Evolutionary conservation across 495 filamentous ascomycete species (phyloP), one percentile per base, ranked within the genome.

Genomic region (Daldinia bambusicola): DNA sequence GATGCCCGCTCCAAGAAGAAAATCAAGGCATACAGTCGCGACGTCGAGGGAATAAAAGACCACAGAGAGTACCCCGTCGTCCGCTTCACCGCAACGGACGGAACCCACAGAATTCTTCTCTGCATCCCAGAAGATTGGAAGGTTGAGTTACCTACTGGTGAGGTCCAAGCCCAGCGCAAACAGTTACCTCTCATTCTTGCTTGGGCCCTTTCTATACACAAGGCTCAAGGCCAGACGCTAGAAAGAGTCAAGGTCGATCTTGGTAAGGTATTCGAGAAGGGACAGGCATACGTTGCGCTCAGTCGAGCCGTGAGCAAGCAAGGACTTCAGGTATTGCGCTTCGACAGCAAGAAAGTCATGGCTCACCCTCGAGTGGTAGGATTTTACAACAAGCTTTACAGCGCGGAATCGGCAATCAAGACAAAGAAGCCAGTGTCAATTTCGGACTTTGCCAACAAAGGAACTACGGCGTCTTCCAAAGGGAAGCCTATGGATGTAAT

Each of bases 131-230:
- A 98, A 75, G 83, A 87, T 8, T 99, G 96, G 96, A 99, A 97
- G 78, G 92, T 97, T 34, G 96, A 99, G 79, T 88, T 97, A 26
- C 96, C 96, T 13, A 98, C 91, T 53, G 95, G 95, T 45, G 95
- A 99, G 75, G 85, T 97, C 0, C 95, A 98, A 79, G 95, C 95
- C 1, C 89, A 90, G 38, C 91, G 92, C 34, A 82, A 79, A 6
- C 92, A 95, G 76, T 72, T 95, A 67, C 92, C 95, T 2, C 84
- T 99, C 36, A 98, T 98, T 58, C 85, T 99, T 10, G 95, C 95
- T 1, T 98, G 95, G 95, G 96, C 95, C 13, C 81, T 99, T 14
- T 97, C 93, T 2, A 98, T 99, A 68, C 95, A 99, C 83, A 99
- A 99, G 81, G 95, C 96, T 8, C 95, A 99, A 76, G 95, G 95